Conservation (phyloP, 1,139 yeast species). For the Pichia sp. region DNA sequence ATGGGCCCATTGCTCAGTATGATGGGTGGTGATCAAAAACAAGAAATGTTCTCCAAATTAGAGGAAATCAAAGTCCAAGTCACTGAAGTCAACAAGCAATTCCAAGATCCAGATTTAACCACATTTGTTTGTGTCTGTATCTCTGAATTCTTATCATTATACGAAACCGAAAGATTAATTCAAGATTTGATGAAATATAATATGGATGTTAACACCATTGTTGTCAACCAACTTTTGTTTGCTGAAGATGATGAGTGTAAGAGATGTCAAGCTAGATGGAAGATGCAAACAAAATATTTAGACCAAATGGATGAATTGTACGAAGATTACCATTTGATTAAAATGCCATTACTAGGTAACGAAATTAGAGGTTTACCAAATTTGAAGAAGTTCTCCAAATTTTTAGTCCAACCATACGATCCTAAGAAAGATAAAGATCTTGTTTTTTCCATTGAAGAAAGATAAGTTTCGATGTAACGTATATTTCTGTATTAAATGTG, state of each 20-base stretch:
- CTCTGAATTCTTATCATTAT: conserved; percentile 88
- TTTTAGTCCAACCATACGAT: conserved; percentile 60
- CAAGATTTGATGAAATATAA: conserved; percentile 92
- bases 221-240: conserved; percentile 85
- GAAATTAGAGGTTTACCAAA: conserved; percentile 91
- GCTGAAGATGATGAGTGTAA: conserved; percentile 75
- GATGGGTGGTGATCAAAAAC: conserved; percentile 55
- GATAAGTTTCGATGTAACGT: conserved; percentile 14
- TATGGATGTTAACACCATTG: conserved; percentile 93
- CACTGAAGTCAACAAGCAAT: conserved; percentile 84
- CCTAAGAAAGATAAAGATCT: conserved; percentile 52
- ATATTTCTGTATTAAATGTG: background rate
- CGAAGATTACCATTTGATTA: conserved; percentile 85
- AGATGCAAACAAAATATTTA: conserved; percentile 90
- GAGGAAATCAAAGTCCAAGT: conserved; percentile 79
- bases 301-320: conserved; percentile 92
- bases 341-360: conserved; percentile 88
- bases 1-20: conserved; percentile 89
- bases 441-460: conserved; percentile 59
- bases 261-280: conserved; percentile 88
- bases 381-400: conserved; percentile 67
- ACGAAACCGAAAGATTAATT: conserved; percentile 95
- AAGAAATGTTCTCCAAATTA: conserved; percentile 75
- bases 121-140: conserved; percentile 97
- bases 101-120: conserved; percentile 91